Evolutionary conservation across 73 alveolate species (phyloP), one percentile per base, ranked within the genome.

Genomic region (Stentor roeselii): DNA sequence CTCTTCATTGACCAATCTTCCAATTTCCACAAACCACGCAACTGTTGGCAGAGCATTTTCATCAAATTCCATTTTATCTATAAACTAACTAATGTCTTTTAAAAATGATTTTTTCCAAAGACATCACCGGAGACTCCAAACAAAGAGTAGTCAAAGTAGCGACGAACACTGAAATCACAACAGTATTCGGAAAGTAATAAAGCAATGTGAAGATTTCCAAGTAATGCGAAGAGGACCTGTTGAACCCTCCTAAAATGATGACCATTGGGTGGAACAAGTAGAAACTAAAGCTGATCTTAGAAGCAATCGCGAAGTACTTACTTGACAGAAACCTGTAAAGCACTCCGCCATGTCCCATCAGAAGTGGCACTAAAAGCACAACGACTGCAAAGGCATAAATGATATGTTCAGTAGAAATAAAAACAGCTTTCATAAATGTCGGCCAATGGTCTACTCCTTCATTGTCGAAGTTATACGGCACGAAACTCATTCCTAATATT

Each of bases 381-480:
- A 21, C 34, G 41, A 67, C 21, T 34, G 42, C 80, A 21, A 67
- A 15, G 42, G 50, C 37, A 67, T 27, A 67, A 14, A 32, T n/a
- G 34, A 67, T 27, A 67, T 67, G 80, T n/a, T 67, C 80, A 67
- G 34, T 11, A 27, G 80, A 14, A 15, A 67, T 30, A 67, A 67
- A 67, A 14, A 32, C 37, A n/a, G 41, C 37, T 34, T 67, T 67
- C 1, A 27, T 36, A 30, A 27, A 27, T 1, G 37, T 34, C 37
- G 80, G 34, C 80, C 80, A 67, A 67, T 67, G 34, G 34, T 67
- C 80, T 27, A 34, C 42, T 32, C 80, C 80, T 27, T 67, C 27
- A 1, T 67, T 32, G 34, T 34, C 34, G 42, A 67, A 32, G 1
- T 67, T n/a, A 67, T 0, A 0, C 0, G 80, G 80, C 0, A 40